Evolutionary conservation across 768 basidiomycete species (phyloP).

Genomic region (Nevesoporus exiguus): DNA sequence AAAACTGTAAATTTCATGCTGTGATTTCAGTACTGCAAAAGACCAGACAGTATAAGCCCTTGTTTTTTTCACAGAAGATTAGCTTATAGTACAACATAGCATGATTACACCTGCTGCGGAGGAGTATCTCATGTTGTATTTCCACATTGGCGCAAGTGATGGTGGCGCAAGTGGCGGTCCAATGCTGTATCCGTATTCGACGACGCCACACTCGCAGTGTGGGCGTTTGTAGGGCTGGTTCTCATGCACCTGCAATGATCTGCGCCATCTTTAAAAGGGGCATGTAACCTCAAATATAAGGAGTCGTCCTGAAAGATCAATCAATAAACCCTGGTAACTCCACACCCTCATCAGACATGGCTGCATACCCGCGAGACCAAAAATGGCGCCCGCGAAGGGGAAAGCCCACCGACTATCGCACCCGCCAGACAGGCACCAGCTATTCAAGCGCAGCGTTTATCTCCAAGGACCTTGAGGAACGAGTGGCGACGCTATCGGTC

Average conservation of each 20-base stretch:
- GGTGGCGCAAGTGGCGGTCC: too few relatives aligned
- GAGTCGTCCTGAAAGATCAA: not conserved
- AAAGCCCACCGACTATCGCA: constrained; percentile 2
- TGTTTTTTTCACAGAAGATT: too few relatives aligned
- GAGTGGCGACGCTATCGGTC: constrained; percentile 15
- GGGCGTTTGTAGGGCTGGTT: too few relatives aligned
- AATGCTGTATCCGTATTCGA: too few relatives aligned
- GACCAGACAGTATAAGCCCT: too few relatives aligned
- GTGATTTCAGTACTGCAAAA: too few relatives aligned
- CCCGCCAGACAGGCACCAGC: not conserved
- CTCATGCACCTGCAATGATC: constrained; percentile 8
- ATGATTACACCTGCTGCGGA: too few relatives aligned
- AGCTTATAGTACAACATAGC: too few relatives aligned
- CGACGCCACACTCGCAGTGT: too few relatives aligned
- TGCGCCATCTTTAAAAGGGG: constrained; percentile 5
- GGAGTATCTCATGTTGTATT: too few relatives aligned
- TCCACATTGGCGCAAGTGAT: too few relatives aligned
- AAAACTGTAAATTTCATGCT: too few relatives aligned
- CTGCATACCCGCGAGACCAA: constrained; percentile 11
- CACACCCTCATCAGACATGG: constrained; percentile 13
- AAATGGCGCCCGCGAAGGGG: constrained; percentile 16
- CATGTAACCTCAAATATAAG: not conserved
- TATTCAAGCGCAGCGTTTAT: constrained; percentile 11
- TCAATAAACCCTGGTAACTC: not conserved
- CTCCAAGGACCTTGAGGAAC: constrained; percentile 20